phyloP scores from a whole-genome alignment of 2,329 filamentous ascomycete genomes.

The Xylariales sp. region DNA sequence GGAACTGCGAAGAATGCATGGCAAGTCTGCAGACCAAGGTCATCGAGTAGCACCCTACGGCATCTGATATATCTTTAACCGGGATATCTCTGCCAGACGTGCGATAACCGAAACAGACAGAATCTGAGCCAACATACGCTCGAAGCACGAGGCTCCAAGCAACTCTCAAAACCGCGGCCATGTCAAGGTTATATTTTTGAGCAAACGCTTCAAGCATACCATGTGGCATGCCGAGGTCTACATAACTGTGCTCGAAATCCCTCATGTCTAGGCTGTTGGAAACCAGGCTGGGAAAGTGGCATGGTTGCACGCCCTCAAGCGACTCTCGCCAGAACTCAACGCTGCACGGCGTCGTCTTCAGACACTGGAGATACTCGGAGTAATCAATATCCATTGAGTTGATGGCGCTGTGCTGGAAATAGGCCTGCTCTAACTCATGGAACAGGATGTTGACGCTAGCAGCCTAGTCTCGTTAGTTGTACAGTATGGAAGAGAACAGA shows the following conservation, averaged over 20 bases:
- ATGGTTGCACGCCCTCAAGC: constrained; percentile 34
- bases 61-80: constrained; percentile 32
- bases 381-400: constrained; percentile 30
- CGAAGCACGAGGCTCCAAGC: constrained; percentile 56
- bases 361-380: constrained; percentile 33
- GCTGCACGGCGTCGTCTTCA: constrained; percentile 30
- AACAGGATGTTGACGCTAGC: constrained; percentile 42
- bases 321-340: constrained; percentile 42
- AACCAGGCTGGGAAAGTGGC: constrained; percentile 40
- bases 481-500: not conserved
- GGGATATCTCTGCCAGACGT: constrained; percentile 40
- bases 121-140: constrained; percentile 46
- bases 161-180: constrained; percentile 49
- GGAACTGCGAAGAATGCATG: constrained; percentile 14
- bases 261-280: constrained; percentile 16
- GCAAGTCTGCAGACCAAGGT: constrained; percentile 21
- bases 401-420: constrained; percentile 33
- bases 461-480: constrained; percentile 12
- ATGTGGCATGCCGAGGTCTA: constrained; percentile 36
- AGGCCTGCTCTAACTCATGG: constrained; percentile 40
- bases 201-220: constrained; percentile 40
- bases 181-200: constrained; percentile 34
- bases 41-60: constrained; percentile 41
- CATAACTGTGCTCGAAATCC: constrained; percentile 30
- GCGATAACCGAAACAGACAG: constrained; percentile 52